Conservation (phyloP, 1,139 yeast species). For the Pichia kudriavzevii region DNA sequence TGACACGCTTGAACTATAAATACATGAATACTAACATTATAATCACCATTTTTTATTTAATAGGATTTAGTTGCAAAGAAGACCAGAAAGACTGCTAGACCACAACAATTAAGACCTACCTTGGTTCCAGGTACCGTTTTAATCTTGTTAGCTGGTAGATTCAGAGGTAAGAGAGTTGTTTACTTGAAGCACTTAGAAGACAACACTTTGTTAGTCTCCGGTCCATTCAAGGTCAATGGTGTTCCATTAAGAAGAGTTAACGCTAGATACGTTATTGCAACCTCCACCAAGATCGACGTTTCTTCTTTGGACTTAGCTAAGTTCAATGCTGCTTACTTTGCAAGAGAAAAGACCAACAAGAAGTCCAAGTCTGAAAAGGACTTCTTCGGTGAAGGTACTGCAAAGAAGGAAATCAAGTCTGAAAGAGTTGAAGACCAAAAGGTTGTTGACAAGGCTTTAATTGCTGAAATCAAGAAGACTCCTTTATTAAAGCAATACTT, state of each 20-base stretch:
- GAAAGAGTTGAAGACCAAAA: conserved; percentile 99
- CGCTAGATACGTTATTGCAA: conserved; percentile 98
- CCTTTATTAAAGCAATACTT: conserved; percentile 97
- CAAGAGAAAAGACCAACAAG: conserved; percentile 87
- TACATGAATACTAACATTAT: conserved; percentile 2
- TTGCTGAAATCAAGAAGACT: conserved; percentile 93
- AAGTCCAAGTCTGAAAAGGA: conserved; percentile 85
- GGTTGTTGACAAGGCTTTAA: conserved; percentile 88
- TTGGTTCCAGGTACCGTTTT: conserved; percentile 98
- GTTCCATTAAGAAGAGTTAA: conserved; percentile 99
- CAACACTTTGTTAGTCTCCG: conserved; percentile 95
- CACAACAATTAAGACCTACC: conserved; percentile 95
- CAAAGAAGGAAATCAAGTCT: conserved; percentile 83
- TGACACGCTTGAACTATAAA: background rate
- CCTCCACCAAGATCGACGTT: conserved; percentile 86
- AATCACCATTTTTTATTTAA: background rate
- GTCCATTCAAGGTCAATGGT: conserved; percentile 99
- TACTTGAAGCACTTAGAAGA: conserved; percentile 97
- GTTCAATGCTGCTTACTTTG: conserved; percentile 94
- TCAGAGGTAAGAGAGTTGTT: conserved; percentile 99
- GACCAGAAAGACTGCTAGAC: conserved; percentile 86
- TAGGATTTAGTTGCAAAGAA: conserved; percentile 52
- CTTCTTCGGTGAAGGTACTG: conserved; percentile 78
- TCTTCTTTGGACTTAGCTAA: conserved; percentile 80
- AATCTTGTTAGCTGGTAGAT: conserved; percentile 98